These are phyloP conservation scores for Aspergillus fumigatiaffinis DNA, from an alignment of 2,329 filamentous ascomycete genomes.

Conservation along the genomic window DNA sequence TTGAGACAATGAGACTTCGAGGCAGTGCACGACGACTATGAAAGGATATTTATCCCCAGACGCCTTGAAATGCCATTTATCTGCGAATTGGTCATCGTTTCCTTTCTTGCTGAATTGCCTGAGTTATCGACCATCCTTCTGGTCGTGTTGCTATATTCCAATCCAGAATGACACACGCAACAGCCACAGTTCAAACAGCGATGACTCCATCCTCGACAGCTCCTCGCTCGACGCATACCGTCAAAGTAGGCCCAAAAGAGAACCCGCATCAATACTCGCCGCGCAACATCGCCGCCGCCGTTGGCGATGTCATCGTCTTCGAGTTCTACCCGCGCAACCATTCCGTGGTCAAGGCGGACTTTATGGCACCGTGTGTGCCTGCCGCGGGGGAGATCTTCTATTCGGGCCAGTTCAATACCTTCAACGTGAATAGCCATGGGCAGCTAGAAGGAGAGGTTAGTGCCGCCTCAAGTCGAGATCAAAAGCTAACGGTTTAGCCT, in stretches of 20 bases:
- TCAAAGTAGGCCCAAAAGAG: constrained; percentile 31
- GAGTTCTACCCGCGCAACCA: constrained; percentile 62
- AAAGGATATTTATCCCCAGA: background rate
- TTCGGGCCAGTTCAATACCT: constrained; percentile 42
- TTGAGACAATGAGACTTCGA: background rate
- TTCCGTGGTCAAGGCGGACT: constrained; percentile 60
- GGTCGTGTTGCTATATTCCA: background rate
- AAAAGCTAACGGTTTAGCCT: constrained; percentile 16
- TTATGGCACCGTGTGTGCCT: constrained; percentile 59
- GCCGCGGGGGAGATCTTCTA: constrained; percentile 32
- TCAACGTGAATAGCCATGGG: constrained; percentile 42
- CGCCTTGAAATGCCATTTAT: background rate
- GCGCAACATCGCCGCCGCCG: constrained; percentile 23
- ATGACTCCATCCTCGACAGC: background rate
- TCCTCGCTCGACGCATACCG: constrained; percentile 24
- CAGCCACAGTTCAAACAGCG: background rate
- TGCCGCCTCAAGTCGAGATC: constrained; percentile 6
- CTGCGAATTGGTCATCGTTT: background rate
- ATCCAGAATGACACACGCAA: background rate
- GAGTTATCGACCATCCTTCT: background rate
- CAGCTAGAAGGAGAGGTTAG: constrained; percentile 32
- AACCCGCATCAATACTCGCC: constrained; percentile 32
- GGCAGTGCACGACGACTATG: background rate
- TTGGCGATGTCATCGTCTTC: constrained; percentile 46
- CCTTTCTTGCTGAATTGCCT: too few relatives aligned